These are phyloP conservation scores for Dactylorhiza incarnata DNA, from an alignment of 106 monocot species.

Conservation along the genomic window DNA sequence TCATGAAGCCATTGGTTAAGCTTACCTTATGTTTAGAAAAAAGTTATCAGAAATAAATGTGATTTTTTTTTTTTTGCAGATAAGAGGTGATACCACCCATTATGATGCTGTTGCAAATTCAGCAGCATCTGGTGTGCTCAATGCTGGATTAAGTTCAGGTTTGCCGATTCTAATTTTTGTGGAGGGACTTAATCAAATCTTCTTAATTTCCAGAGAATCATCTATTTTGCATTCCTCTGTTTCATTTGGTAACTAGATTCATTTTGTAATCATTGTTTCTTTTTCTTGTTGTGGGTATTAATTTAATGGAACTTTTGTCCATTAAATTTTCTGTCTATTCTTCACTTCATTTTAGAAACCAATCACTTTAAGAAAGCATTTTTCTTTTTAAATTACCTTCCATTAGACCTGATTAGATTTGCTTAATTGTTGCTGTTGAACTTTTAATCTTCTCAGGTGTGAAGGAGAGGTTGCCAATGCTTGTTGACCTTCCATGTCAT, in stretches of 20 bases:
- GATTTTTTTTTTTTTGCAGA: slow-evolving; percentile 31
- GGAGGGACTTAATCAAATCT: not conserved
- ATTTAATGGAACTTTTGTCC: not conserved
- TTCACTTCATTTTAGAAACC: not conserved
- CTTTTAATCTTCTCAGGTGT: no score
- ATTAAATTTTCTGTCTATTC: not conserved
- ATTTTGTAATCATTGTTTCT: not conserved
- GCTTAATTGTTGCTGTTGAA: no score
- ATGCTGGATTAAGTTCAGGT: slow-evolving; percentile 85
- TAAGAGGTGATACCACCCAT: slow-evolving; percentile 97
- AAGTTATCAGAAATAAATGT: not conserved
- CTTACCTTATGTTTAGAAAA: not conserved
- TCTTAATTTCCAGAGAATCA: not conserved
- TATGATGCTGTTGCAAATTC: slow-evolving; percentile 99
- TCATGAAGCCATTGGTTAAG: not conserved
- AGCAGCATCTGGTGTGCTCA: slow-evolving; percentile 92
- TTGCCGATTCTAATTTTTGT: not conserved
- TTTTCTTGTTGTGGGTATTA: not conserved
- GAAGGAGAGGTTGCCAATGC: no score
- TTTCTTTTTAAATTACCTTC: not conserved
- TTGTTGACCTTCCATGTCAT: no score
- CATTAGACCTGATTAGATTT: not conserved
- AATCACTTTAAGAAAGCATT: not conserved
- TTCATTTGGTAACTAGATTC: not conserved
- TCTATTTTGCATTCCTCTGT: not conserved